Conservation (phyloP, 768 basidiomycete genomes). For the Tephrocybe rancida region DNA sequence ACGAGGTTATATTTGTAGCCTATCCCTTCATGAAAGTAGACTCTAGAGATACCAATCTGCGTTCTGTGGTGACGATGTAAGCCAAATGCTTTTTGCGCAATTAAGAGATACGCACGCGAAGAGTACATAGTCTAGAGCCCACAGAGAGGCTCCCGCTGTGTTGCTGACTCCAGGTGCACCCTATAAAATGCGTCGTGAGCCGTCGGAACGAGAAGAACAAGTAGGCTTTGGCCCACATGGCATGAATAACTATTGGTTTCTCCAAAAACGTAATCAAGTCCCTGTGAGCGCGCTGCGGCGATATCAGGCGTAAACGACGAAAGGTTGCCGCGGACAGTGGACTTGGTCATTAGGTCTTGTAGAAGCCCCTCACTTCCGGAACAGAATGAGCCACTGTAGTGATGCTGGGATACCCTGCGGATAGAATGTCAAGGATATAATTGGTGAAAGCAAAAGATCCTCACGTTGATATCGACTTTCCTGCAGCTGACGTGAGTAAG, state of each 20-base stretch:
- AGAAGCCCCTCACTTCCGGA: conserved; percentile 53
- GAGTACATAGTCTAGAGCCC: conserved; percentile 67
- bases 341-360: conserved; percentile 68
- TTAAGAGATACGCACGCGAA: conserved; percentile 41
- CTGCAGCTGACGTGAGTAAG: conserved; percentile 45
- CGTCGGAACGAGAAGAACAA: neutral
- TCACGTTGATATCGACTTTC: conserved; percentile 55
- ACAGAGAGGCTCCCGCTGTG: conserved; percentile 69
- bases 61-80: conserved; percentile 9
- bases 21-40: conserved; percentile 70
- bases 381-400: conserved; percentile 65
- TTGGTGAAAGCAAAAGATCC: conserved; percentile 17
- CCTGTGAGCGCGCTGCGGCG: conserved; percentile 42
- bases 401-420: conserved; percentile 55
- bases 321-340: conserved; percentile 57
- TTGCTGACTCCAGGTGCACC: conserved; percentile 64
- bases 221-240: conserved; percentile 29
- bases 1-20: conserved; percentile 77
- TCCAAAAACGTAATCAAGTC: conserved; percentile 64
- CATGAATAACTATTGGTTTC: conserved; percentile 59
- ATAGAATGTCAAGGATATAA: neutral
- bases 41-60: conserved; percentile 48
- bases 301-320: conserved; percentile 56
- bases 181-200: conserved; percentile 20
- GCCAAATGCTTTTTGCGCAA: neutral